Conservation (phyloP, 2,329 filamentous ascomycete genomes). For the Aspergillus ustus region DNA sequence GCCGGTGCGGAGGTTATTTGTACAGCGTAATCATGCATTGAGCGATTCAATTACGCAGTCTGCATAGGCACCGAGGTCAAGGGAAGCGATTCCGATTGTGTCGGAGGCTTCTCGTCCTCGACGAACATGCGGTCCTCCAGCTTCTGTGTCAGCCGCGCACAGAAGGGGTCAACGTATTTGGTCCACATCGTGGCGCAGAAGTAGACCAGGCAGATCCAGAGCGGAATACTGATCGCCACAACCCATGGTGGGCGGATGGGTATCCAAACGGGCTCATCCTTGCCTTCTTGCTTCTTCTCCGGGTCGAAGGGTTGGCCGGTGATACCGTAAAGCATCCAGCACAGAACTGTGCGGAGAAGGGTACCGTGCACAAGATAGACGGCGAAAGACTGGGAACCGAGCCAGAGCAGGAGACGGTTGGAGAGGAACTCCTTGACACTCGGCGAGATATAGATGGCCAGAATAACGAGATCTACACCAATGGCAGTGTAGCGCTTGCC, state of each 20-base stretch:
- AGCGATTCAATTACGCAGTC: conserved; percentile 11
- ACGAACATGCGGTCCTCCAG: conserved; percentile 56
- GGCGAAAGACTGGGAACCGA: conserved; percentile 60
- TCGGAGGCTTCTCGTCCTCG: conserved; percentile 41
- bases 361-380: conserved; percentile 61
- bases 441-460: conserved; percentile 58
- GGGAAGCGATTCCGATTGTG: conserved; percentile 22
- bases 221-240: conserved; percentile 50
- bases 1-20: neutral
- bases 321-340: conserved; percentile 59
- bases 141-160: conserved; percentile 53
- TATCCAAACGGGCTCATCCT: conserved; percentile 49
- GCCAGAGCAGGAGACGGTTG: conserved; percentile 57
- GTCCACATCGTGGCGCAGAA: conserved; percentile 56
- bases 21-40: neutral
- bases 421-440: conserved; percentile 55
- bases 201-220: conserved; percentile 55
- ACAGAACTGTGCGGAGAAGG: conserved; percentile 55
- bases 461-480: conserved; percentile 54
- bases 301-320: conserved; percentile 50
- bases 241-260: conserved; percentile 45
- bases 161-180: conserved; percentile 56
- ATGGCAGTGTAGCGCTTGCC: conserved; percentile 54
- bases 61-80: conserved; percentile 34
- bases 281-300: conserved; percentile 45